These are phyloP conservation scores for Linanthus parryae DNA, from an alignment of 148 eudicot species.

Conservation along the genomic window DNA sequence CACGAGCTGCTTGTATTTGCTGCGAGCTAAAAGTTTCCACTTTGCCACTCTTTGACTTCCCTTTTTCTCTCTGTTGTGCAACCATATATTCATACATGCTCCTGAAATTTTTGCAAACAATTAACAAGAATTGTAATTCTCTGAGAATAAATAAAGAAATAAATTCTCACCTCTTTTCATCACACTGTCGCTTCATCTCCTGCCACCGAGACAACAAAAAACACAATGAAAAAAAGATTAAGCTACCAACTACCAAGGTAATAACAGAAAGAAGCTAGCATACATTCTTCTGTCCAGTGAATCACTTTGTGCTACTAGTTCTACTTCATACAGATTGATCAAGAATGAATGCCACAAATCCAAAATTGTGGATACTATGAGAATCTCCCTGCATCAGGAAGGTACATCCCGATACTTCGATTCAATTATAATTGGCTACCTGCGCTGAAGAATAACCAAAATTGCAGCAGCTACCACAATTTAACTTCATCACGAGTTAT, in stretches of 20 bases:
- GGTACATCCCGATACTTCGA: too few species aligned
- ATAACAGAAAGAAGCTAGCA: too few species aligned
- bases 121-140: constrained; percentile 13
- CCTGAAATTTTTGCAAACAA: constrained; percentile 33
- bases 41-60: constrained; percentile 71
- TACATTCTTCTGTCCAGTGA: too few species aligned
- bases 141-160: too few species aligned
- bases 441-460: too few species aligned
- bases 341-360: not conserved
- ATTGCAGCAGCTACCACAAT: too few species aligned
- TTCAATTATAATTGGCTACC: too few species aligned
- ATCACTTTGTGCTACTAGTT: too few species aligned
- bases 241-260: too few species aligned
- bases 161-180: constrained; percentile 82
- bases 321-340: not conserved
- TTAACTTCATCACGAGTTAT: too few species aligned
- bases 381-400: not conserved
- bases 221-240: constrained; percentile 16
- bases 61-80: constrained; percentile 68
- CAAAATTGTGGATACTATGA: not conserved
- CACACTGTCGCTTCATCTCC: constrained; percentile 94
- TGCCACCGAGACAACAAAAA: constrained; percentile 24
- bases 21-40: constrained; percentile 58
- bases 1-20: constrained; percentile 67
- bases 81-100: constrained; percentile 66